phyloP scores from a whole-genome alignment of 805 yeast species.

The Nakazawaea molendinolei region DNA sequence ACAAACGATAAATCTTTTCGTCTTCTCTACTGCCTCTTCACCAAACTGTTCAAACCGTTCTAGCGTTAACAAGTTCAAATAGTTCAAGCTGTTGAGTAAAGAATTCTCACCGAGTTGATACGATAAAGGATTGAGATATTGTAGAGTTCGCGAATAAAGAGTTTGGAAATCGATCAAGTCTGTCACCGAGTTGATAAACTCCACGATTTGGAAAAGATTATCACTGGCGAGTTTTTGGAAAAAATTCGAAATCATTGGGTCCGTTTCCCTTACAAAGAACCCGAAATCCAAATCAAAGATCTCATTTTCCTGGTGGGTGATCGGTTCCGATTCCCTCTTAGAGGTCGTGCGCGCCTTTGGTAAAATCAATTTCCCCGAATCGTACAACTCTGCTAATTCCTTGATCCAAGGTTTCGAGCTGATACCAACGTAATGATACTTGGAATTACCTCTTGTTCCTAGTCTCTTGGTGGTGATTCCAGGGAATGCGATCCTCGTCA shows the following conservation, averaged over 20 bases:
- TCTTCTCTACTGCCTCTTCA: background rate
- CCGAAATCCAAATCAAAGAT: background rate
- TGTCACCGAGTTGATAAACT: background rate
- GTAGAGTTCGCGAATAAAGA: conserved; percentile 1
- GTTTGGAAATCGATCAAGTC: background rate
- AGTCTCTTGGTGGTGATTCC: conserved; percentile 62
- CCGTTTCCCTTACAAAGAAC: background rate
- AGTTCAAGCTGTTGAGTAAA: conserved; percentile 5
- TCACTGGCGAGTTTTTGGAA: background rate
- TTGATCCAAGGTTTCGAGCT: conserved; percentile 16
- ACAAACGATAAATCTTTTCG: background rate
- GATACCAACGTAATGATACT: conserved; percentile 78
- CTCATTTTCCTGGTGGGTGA: background rate
- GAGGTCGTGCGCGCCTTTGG: too few relatives aligned
- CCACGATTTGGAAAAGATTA: too few relatives aligned
- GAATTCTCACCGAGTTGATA: conserved; percentile 7
- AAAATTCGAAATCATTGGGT: background rate
- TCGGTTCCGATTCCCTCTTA: too few relatives aligned
- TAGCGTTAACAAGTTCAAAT: background rate
- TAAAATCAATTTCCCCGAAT: conserved; percentile 1
- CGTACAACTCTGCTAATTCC: conserved; percentile 3
- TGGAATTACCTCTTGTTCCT: conserved; percentile 74
- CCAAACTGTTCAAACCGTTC: background rate
- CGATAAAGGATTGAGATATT: conserved; percentile 8
- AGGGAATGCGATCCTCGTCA: conserved; percentile 61